Conservation (phyloP, 2,329 filamentous ascomycete species). For the Neonectria punicea region DNA sequence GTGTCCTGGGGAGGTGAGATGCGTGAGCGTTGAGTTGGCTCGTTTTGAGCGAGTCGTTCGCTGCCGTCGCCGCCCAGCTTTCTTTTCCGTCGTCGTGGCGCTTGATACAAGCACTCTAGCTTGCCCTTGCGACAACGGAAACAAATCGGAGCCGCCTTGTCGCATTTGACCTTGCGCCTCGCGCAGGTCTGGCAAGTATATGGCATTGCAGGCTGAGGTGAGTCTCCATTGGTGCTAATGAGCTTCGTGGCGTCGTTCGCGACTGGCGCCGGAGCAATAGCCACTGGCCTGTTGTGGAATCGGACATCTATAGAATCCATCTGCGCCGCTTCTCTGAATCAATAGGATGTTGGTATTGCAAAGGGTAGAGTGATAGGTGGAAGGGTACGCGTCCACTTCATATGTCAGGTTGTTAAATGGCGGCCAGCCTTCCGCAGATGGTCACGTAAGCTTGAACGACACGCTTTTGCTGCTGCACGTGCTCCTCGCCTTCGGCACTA, state of each 20-base stretch:
- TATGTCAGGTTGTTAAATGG: neutral
- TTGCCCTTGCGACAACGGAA: conserved; percentile 41
- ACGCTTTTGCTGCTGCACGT: neutral
- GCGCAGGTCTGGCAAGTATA: conserved; percentile 44
- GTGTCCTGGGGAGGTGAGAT: conserved; percentile 39
- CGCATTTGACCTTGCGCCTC: conserved; percentile 45
- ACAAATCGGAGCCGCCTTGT: conserved; percentile 38
- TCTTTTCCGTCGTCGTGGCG: conserved; percentile 52
- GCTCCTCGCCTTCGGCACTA: neutral
- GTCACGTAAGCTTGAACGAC: neutral
- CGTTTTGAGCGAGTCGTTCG: conserved; percentile 53
- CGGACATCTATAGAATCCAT: neutral
- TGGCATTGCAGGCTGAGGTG: conserved; percentile 24
- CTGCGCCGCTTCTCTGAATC: neutral
- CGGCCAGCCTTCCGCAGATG: neutral
- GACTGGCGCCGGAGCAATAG: conserved; percentile 26
- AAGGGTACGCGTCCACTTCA: too few relatives aligned
- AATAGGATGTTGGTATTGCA: neutral
- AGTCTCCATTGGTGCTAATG: neutral
- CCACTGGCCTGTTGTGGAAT: neutral
- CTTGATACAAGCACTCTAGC: conserved; percentile 53
- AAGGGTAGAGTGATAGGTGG: neutral
- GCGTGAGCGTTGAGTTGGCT: conserved; percentile 50
- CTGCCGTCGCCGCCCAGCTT: conserved; percentile 45
- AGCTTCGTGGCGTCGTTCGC: neutral